Conservation (phyloP, 2,329 filamentous ascomycete genomes). For the Colletotrichum falcatum region DNA sequence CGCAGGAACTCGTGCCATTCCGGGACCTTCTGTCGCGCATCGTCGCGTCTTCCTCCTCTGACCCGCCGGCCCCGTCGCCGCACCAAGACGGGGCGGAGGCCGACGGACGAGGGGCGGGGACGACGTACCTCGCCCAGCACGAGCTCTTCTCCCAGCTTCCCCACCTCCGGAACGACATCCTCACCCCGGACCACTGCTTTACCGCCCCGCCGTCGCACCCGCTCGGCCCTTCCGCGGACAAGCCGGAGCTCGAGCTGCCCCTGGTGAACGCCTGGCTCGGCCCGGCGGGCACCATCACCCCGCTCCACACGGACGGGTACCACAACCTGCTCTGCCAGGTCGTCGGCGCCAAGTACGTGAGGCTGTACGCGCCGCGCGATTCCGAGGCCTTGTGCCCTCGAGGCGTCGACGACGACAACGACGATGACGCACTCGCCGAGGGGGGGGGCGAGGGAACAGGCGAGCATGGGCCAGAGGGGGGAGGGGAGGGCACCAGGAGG, state of each 20-base stretch:
- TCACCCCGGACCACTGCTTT: slow-evolving; percentile 87
- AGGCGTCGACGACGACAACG: slow-evolving; percentile 77
- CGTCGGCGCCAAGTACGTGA: slow-evolving; percentile 91
- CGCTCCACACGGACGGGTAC: slow-evolving; percentile 92
- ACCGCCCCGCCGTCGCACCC: slow-evolving; percentile 71
- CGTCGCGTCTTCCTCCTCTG: slow-evolving; percentile 36
- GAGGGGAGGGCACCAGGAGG: no score
- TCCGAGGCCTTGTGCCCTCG: slow-evolving; percentile 70
- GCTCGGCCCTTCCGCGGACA: slow-evolving; percentile 12
- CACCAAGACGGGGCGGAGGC: no score
- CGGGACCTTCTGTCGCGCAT: slow-evolving; percentile 77
- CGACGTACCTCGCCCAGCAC: slow-evolving; percentile 87
- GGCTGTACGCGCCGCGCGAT: slow-evolving; percentile 80
- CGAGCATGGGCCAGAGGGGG: slow-evolving; percentile 49
- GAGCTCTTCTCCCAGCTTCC: slow-evolving; percentile 88
- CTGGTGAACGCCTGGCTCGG: slow-evolving; percentile 91
- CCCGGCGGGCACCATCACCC: slow-evolving; percentile 87
- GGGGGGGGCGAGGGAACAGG: slow-evolving; percentile 78
- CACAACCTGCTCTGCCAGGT: slow-evolving; percentile 93
- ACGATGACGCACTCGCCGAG: slow-evolving; percentile 71
- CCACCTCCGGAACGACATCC: slow-evolving; percentile 78
- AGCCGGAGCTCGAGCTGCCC: slow-evolving; percentile 36
- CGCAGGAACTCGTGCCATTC: slow-evolving; percentile 84
- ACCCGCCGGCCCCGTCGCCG: neutral
- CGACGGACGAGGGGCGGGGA: neutral